Evolutionary conservation across 176 grass and related monocot species (phyloP).

Genomic region (Zoysia pacifica): DNA sequence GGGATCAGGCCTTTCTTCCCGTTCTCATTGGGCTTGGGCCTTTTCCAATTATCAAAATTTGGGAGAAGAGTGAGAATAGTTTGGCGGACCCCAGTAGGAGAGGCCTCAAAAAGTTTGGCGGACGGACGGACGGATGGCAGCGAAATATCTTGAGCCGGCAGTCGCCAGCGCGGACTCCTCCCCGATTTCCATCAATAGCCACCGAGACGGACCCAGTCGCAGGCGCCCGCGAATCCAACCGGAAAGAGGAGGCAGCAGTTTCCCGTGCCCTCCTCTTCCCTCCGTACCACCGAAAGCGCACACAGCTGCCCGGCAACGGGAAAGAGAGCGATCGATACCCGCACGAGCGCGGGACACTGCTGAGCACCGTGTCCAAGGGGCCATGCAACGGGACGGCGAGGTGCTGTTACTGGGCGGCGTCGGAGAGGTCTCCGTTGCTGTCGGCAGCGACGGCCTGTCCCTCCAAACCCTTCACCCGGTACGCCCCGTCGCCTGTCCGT

Average conservation of each 20-base stretch:
- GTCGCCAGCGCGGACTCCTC: too few species aligned
- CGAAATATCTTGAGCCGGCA: too few species aligned
- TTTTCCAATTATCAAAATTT: too few species aligned
- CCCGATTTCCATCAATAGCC: background rate
- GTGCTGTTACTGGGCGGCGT: slow-evolving; percentile 62
- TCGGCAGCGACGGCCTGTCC: slow-evolving; percentile 55
- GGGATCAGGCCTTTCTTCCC: too few species aligned
- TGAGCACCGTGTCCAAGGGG: background rate
- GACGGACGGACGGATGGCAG: too few species aligned
- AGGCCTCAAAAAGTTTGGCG: too few species aligned
- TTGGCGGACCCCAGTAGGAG: too few species aligned
- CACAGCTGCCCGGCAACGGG: background rate
- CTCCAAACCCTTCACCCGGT: slow-evolving; percentile 61
- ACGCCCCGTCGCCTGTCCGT: background rate
- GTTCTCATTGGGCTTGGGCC: too few species aligned
- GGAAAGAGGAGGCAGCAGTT: background rate
- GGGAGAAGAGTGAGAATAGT: too few species aligned
- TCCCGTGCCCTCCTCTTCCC: background rate
- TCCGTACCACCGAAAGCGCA: slow-evolving; percentile 2
- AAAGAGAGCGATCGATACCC: background rate
- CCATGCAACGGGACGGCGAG: slow-evolving; percentile 56
- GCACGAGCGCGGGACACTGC: slow-evolving; percentile 17
- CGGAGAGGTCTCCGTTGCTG: slow-evolving; percentile 60
- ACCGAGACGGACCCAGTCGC: background rate
- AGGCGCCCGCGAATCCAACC: slow-evolving; percentile 10